phyloP scores from a whole-genome alignment of 768 basidiomycete genomes.

The Mycena epipterygia region DNA sequence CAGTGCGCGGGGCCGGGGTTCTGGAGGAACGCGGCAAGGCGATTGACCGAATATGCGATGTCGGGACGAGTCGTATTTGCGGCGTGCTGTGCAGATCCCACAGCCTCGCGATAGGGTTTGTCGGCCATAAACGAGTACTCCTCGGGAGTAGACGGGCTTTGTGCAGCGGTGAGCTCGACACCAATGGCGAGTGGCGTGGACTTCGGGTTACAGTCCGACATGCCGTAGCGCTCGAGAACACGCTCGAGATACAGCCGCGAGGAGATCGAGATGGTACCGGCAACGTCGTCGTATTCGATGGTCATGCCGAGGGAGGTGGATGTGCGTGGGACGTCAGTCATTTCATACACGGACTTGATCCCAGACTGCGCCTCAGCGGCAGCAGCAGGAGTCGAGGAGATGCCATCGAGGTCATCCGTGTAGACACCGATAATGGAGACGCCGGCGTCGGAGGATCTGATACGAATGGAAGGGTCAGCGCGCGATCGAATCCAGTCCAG shows the following conservation, averaged over 20 bases:
- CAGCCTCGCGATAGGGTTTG: constrained; percentile 41
- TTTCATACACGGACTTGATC: neutral
- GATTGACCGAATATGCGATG: constrained; percentile 37
- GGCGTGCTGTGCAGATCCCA: constrained; percentile 41
- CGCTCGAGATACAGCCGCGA: no score
- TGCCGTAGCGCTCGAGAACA: no score
- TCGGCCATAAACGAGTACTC: constrained; percentile 39
- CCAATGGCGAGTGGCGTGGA: constrained; percentile 41
- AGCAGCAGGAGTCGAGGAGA: neutral
- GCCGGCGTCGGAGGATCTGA: neutral
- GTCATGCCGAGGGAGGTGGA: constrained; percentile 36
- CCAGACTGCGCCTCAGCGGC: neutral
- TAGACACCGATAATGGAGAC: neutral
- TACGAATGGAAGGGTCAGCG: neutral
- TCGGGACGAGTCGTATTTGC: constrained; percentile 44
- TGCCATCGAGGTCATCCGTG: constrained; percentile 7
- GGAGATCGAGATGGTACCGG: constrained; percentile 29
- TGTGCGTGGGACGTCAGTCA: constrained; percentile 29
- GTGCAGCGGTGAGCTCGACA: constrained; percentile 24
- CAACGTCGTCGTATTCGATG: neutral
- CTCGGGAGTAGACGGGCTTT: constrained; percentile 18
- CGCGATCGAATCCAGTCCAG: neutral
- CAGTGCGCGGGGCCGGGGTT: constrained; percentile 50
- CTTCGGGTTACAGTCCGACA: constrained; percentile 36
- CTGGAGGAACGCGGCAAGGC: constrained; percentile 36